Evolutionary conservation across 805 yeast species (phyloP).

Genomic region (Cyberlindnera xylosilytica): DNA sequence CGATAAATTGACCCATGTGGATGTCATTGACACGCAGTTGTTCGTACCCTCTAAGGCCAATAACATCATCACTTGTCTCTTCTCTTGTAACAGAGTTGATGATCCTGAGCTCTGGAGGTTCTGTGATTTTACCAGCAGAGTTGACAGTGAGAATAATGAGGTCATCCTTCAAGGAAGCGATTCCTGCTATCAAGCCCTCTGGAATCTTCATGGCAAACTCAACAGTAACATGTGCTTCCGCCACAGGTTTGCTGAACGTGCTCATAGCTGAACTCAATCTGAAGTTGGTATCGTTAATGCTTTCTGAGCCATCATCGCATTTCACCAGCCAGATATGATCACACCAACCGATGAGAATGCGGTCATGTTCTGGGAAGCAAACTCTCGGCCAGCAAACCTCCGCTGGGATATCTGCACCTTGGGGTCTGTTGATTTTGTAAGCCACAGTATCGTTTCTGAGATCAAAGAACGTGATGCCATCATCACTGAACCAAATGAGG

Average conservation of each 20-base stretch:
- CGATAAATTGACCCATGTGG: constrained; percentile 54
- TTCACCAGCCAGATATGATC: constrained; percentile 69
- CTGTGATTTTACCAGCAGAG: constrained; percentile 33
- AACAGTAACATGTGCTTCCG: constrained; percentile 38
- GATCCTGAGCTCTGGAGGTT: constrained; percentile 73
- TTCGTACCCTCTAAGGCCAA: constrained; percentile 56
- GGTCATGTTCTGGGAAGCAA: constrained; percentile 58
- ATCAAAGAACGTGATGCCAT: constrained; percentile 71
- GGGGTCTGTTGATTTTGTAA: constrained; percentile 53
- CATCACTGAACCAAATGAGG: constrained; percentile 79
- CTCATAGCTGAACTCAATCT: constrained; percentile 38
- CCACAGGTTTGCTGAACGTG: constrained; percentile 45
- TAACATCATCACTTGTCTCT: constrained; percentile 76
- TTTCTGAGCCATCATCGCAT: constrained; percentile 31
- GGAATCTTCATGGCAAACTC: constrained; percentile 39
- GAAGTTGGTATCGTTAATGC: constrained; percentile 12
- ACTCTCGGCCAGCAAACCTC: constrained; percentile 85
- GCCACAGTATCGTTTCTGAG: constrained; percentile 47
- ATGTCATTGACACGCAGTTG: constrained; percentile 62
- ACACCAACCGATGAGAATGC: constrained; percentile 81
- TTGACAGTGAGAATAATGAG: constrained; percentile 57
- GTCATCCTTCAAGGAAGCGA: constrained; percentile 72
- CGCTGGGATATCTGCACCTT: constrained; percentile 49
- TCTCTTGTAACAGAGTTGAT: constrained; percentile 63
- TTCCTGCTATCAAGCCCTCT: constrained; percentile 61